Conservation (phyloP, 192 early-diverging fungal genomes). For the Podila epicladia region DNA sequence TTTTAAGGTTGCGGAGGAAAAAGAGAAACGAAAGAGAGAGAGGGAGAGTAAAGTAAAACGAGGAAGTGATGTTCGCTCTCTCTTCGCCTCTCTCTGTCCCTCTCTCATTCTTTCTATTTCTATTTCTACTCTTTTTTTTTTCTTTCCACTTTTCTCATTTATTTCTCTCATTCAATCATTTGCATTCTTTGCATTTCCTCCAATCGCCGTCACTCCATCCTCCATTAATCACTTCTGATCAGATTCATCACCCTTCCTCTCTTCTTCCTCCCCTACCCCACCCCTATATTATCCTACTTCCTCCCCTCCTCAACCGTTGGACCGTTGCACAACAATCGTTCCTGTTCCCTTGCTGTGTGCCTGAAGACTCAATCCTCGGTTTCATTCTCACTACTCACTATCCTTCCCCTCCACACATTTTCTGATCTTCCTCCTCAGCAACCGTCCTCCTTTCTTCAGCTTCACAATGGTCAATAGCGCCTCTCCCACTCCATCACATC, state of each 20-base stretch:
- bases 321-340: too few species aligned
- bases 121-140: not conserved
- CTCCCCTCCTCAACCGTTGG: too few species aligned
- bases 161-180: not conserved
- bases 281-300: not conserved
- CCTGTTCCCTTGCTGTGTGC: not conserved
- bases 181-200: too few species aligned
- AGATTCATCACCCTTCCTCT: not conserved
- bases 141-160: not conserved
- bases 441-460: not conserved
- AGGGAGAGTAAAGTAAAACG: too few species aligned
- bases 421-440: not conserved
- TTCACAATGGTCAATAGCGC: slow-evolving; percentile 1
- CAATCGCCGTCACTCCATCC: not conserved
- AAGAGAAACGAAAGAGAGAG: too few species aligned
- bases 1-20: too few species aligned
- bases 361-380: not conserved
- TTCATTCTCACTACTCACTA: not conserved
- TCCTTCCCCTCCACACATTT: slow-evolving; percentile 11
- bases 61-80: not conserved
- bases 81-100: not conserved
- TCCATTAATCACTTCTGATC: slow-evolving; percentile 4
- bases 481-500: slow-evolving; percentile 18
- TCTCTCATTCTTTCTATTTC: not conserved
- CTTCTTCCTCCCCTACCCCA: not conserved